Evolutionary conservation across 768 basidiomycete species (phyloP).

Genomic region (Omphalotus guepiniiformis): DNA sequence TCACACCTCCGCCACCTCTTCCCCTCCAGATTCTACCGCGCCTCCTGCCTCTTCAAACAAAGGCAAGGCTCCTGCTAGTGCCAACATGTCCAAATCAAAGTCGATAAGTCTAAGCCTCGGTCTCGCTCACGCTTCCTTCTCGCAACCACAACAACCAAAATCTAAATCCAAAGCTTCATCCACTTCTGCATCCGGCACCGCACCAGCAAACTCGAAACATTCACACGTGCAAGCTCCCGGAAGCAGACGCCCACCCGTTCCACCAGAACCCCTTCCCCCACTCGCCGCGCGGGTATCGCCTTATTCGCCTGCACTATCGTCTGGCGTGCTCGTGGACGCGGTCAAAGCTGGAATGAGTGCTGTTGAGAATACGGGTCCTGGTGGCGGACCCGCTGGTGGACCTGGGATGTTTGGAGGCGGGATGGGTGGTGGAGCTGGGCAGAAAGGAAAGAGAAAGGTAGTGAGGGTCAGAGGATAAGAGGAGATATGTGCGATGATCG

Average conservation of each 20-base stretch:
- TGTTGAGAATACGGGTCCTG: conserved; percentile 42
- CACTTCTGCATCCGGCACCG: no score
- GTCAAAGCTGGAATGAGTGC: conserved; percentile 84
- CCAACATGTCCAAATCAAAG: conserved; percentile 43
- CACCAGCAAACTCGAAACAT: conserved; percentile 17
- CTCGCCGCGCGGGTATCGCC: conserved; percentile 71
- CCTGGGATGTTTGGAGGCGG: conserved; percentile 19
- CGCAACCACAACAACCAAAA: not conserved
- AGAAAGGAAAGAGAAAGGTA: conserved; percentile 80
- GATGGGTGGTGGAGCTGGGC: conserved; percentile 27
- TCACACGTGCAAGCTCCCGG: conserved; percentile 27
- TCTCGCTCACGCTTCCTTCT: conserved; percentile 16
- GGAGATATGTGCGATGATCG: no score
- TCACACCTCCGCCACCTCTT: conserved; percentile 27
- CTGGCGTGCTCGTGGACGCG: conserved; percentile 76
- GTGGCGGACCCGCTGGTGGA: conserved; percentile 29
- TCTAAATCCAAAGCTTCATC: not conserved
- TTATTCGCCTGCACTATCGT: conserved; percentile 74
- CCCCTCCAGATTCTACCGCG: conserved; percentile 21
- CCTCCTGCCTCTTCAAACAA: conserved; percentile 31
- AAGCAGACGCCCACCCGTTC: conserved; percentile 55
- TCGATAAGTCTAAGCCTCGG: no score
- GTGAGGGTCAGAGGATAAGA: conserved; percentile 61
- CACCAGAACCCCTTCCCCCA: conserved; percentile 73
- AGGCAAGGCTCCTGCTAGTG: conserved; percentile 51